Percentiles rank a stretch among this genome's conserved stretches.
Conservation (phyloP, 202 grass and related monocot genomes). For the Zoysia matrella region DNA sequence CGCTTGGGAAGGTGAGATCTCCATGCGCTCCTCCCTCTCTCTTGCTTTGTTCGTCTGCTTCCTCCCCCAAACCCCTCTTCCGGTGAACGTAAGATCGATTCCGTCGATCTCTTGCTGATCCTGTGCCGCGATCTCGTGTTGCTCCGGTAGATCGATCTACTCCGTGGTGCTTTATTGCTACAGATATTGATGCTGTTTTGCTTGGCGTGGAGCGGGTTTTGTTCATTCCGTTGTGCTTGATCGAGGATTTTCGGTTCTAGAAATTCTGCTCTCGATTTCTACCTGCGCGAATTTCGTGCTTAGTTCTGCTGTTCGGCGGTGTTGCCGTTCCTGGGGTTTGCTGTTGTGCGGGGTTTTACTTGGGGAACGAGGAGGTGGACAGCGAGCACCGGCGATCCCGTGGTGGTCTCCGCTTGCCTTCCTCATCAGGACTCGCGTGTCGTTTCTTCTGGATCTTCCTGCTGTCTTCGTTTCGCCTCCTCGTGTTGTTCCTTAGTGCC, state of each 20-base stretch:
- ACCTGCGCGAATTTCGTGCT: neutral
- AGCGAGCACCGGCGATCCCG: slow-evolving; percentile 12
- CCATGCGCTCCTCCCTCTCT: neutral
- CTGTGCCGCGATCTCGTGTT: neutral
- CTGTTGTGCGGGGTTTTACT: slow-evolving; percentile 1
- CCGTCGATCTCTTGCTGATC: neutral
- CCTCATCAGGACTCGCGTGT: neutral
- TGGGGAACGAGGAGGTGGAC: neutral
- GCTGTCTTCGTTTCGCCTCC: neutral
- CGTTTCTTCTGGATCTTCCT: slow-evolving; percentile 1
- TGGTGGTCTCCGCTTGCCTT: slow-evolving; percentile 26
- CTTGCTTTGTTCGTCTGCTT: neutral
- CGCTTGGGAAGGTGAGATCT: slow-evolving; percentile 36
- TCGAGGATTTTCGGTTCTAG: neutral
- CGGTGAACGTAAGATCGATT: neutral
- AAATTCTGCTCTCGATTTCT: neutral
- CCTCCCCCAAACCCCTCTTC: neutral
- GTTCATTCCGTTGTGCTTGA: neutral
- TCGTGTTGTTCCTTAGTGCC: neutral
- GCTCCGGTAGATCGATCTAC: neutral
- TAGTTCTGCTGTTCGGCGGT: slow-evolving; percentile 3
- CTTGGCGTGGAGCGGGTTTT: neutral
- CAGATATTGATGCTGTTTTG: neutral
- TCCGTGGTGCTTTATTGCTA: neutral
- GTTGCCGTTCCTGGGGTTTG: slow-evolving; percentile 1